These are phyloP conservation scores for Phaeosphaeria sp. DNA, from an alignment of 2,329 filamentous ascomycete genomes.

Conservation along the genomic window DNA sequence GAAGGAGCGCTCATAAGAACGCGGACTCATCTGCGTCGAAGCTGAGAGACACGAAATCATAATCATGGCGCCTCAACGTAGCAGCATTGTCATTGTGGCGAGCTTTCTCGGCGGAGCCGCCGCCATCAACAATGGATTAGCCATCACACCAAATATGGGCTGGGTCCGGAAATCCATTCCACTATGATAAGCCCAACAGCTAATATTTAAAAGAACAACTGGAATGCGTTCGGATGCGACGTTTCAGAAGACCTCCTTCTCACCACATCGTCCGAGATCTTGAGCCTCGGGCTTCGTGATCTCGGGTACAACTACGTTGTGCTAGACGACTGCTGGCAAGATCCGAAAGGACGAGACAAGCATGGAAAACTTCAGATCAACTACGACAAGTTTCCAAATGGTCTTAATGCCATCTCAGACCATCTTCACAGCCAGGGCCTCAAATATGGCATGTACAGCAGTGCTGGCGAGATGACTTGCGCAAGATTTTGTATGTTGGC, in stretches of 20 bases:
- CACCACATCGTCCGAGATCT: conserved; percentile 30
- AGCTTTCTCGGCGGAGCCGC: conserved; percentile 19
- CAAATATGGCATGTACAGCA: conserved; percentile 70
- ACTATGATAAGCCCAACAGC: background rate
- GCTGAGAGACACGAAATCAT: background rate
- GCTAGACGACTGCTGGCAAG: conserved; percentile 66
- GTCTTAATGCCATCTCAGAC: conserved; percentile 62
- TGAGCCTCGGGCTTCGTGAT: conserved; percentile 35
- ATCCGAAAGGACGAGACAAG: conserved; percentile 56
- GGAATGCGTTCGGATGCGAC: conserved; percentile 35
- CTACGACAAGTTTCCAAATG: conserved; percentile 66
- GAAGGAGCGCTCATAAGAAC: background rate
- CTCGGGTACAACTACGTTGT: conserved; percentile 58
- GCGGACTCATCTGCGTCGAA: background rate
- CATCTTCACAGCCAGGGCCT: conserved; percentile 52
- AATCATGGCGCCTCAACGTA: conserved; percentile 17
- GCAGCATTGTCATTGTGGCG: conserved; percentile 15
- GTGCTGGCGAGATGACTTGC: conserved; percentile 61
- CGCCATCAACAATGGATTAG: conserved; percentile 34
- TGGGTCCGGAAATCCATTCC: conserved; percentile 16
- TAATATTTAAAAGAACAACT: conserved; percentile 26
- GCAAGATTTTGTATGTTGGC: conserved; percentile 57
- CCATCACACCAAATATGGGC: conserved; percentile 31
- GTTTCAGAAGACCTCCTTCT: conserved; percentile 38
- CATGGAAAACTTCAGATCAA: conserved; percentile 46